Evolutionary conservation across 768 basidiomycete genomes (phyloP).

Genomic region (Russula emetica): DNA sequence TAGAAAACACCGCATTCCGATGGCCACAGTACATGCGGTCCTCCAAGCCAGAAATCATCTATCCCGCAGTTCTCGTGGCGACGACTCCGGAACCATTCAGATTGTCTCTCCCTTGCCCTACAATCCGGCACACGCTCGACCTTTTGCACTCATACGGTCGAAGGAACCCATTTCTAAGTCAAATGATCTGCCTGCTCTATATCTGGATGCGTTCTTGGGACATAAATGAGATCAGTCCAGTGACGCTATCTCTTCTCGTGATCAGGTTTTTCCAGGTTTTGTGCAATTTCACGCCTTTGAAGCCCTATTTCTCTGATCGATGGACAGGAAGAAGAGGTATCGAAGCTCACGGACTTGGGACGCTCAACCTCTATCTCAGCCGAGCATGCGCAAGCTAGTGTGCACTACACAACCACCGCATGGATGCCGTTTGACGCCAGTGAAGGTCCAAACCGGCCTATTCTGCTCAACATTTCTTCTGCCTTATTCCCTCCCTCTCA

Average conservation of each 20-base stretch:
- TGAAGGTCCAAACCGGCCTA: slow-evolving; percentile 7
- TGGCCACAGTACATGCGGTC: slow-evolving; percentile 23
- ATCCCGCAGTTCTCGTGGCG: slow-evolving; percentile 20
- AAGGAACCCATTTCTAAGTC: slow-evolving; percentile 8
- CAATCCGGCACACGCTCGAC: slow-evolving; percentile 7
- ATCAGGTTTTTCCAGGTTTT: slow-evolving; percentile 26
- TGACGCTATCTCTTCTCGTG: slow-evolving; percentile 17
- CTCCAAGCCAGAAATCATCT: slow-evolving; percentile 17
- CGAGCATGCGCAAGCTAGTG: slow-evolving; percentile 13
- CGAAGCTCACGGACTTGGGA: neutral
- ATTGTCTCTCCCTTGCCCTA: slow-evolving; percentile 21
- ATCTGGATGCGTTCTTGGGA: slow-evolving; percentile 28
- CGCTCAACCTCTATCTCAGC: slow-evolving; percentile 3
- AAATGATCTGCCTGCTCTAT: slow-evolving; percentile 16
- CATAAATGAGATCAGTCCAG: slow-evolving; percentile 16
- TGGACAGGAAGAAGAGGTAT: slow-evolving; percentile 17
- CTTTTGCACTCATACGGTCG: slow-evolving; percentile 16
- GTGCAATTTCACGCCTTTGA: neutral
- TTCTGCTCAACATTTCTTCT: slow-evolving; percentile 21
- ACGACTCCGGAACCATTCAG: slow-evolving; percentile 21
- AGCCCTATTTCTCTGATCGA: neutral
- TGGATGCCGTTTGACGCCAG: slow-evolving; percentile 19
- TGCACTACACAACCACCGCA: slow-evolving; percentile 8
- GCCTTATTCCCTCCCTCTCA: slow-evolving; percentile 2
- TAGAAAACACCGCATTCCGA: slow-evolving; percentile 7